Evolutionary conservation across 352 stramenopile species (phyloP), one percentile per base, ranked within the genome.

Genomic region (Globisporangium takayamanum): DNA sequence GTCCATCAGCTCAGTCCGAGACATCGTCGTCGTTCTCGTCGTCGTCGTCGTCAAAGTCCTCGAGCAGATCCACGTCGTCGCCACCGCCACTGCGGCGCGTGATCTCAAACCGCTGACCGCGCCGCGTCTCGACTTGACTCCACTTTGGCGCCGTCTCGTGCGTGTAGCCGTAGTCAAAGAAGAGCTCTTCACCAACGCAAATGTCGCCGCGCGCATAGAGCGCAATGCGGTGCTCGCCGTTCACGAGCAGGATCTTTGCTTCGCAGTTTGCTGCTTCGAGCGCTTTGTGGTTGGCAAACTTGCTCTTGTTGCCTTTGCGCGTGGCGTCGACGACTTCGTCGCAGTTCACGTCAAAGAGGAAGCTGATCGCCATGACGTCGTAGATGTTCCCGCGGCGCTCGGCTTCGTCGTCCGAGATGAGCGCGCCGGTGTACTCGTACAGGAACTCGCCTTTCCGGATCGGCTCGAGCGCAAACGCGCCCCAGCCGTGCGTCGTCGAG

Each of bases 221-320:
- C 7, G 78, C 91, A 56, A 98, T 97, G 45, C 88, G 74, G 64
- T 94, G 74, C 55, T 98, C 89, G 18, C 93, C 93, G 51, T 96
- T 89, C 0, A 97, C 87, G 12, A 70, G 53, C 18, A 96, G 67
- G 56, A 96, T 92, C 53, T 81, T 85, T 7, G 92, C 79, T 53
- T 89, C 72, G 44, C 89, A 82, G 55, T 98, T 98, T 12, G 87
- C 75, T 1, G 60, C 55, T n/a, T 70, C 67, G 48, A 68, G 64
- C 51, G 71, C 63, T 15, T 64, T 68, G 57, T 98, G 92, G 60
- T 97, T 96, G 2, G 88, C 83, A 73, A 97, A 98, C 57, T 95
- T 90, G 44, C 83, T 89, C 68, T 98, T 98, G 73, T 98, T 98
- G 14, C 96, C 95, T 63, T 97, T 92, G 30, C 84, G 80, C 45